Conservation (phyloP, 805 yeast species). For the Nakazawaea siamensis region DNA sequence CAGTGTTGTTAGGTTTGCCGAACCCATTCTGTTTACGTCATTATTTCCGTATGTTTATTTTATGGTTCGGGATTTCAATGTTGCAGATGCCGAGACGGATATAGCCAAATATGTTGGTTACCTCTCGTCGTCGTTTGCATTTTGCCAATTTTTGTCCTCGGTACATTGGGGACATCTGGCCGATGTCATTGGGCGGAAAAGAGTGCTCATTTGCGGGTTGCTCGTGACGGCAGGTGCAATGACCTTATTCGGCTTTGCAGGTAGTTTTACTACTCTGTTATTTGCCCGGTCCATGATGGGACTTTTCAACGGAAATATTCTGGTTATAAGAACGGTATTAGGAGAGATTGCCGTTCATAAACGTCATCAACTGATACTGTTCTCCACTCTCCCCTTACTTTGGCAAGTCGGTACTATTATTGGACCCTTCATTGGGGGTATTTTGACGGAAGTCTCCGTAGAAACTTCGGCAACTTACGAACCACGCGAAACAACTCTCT, state of each 20-base stretch:
- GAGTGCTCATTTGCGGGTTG: slow-evolving; percentile 42
- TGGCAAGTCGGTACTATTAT: slow-evolving; percentile 54
- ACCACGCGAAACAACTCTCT: too few relatives aligned
- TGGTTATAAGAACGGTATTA: slow-evolving; percentile 52
- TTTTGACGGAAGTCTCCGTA: background rate
- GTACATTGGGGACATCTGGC: slow-evolving; percentile 53
- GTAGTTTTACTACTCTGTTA: slow-evolving; percentile 42
- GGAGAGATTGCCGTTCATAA: slow-evolving; percentile 54
- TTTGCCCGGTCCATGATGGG: slow-evolving; percentile 48
- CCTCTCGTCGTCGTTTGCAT: slow-evolving; percentile 53
- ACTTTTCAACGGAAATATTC: slow-evolving; percentile 53
- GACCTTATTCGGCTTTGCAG: slow-evolving; percentile 45
- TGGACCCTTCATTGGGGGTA: slow-evolving; percentile 45
- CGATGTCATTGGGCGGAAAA: slow-evolving; percentile 50
- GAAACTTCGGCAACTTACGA: too few relatives aligned
- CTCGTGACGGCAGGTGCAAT: slow-evolving; percentile 42
- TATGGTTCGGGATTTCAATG: slow-evolving; percentile 50
- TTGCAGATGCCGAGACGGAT: slow-evolving; percentile 41
- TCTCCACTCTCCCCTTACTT: slow-evolving; percentile 50
- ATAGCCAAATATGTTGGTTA: slow-evolving; percentile 57
- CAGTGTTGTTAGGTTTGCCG: slow-evolving; percentile 43
- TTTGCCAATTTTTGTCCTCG: slow-evolving; percentile 49
- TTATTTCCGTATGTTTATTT: slow-evolving; percentile 57
- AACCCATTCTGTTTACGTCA: slow-evolving; percentile 58
- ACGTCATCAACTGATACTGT: slow-evolving; percentile 55